Evolutionary conservation across 331 rosid species (phyloP).

Genomic region (Pyracantha coccinea): DNA sequence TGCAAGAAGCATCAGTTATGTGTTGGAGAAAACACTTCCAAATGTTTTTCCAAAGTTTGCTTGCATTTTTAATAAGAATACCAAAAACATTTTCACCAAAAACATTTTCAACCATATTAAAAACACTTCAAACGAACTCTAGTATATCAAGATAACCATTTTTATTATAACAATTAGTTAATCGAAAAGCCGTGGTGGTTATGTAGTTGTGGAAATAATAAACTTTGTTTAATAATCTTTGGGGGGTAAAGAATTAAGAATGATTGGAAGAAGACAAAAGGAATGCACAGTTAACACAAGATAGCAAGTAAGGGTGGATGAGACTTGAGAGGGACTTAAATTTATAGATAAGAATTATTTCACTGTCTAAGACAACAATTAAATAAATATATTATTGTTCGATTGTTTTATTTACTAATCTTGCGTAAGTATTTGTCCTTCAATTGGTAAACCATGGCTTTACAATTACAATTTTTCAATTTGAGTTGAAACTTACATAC

Average conservation of each 20-base stretch:
- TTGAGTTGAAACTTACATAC: too few species aligned
- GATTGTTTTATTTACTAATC: neutral
- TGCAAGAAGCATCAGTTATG: too few species aligned
- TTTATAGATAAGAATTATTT: constrained; percentile 10
- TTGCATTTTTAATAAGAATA: too few species aligned
- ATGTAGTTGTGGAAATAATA: constrained; percentile 17
- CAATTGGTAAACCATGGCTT: neutral
- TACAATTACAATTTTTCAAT: too few species aligned
- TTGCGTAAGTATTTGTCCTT: neutral
- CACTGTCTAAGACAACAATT: too few species aligned
- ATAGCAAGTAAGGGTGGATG: constrained; percentile 6
- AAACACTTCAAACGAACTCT: too few species aligned
- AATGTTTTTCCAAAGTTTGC: too few species aligned
- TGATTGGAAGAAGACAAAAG: constrained; percentile 19
- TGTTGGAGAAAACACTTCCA: too few species aligned
- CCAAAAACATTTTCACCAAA: too few species aligned
- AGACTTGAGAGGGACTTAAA: constrained; percentile 6
- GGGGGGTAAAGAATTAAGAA: constrained; percentile 8
- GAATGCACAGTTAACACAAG: neutral
- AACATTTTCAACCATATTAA: fast-evolving
- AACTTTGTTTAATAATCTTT: neutral
- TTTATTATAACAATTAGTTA: constrained; percentile 6
- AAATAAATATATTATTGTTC: too few species aligned
- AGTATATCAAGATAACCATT: too few species aligned
- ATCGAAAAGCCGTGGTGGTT: constrained; percentile 41